Base-by-base conservation (phyloP, 495 filamentous ascomycete species). In the Bacidia gigantensis region DNA sequence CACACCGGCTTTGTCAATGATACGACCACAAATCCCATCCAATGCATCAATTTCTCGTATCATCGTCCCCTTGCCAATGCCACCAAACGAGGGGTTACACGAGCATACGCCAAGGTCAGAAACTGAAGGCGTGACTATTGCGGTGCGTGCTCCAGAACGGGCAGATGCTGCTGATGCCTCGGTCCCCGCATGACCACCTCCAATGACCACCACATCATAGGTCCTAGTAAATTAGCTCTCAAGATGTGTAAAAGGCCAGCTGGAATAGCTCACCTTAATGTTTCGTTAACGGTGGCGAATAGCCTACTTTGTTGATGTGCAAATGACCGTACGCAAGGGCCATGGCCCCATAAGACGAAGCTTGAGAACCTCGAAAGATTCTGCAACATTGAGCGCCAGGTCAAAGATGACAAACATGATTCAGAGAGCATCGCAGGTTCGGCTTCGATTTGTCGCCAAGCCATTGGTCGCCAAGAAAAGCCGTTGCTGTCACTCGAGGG, bases 11-110 rank as follows among this genome's bases (percentile, higher is more conserved):
- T 90, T 94, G 65, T 98, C 92, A 39, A 95, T 84, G 24, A 95
- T 86, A 10, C 87, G 76, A 1, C 88, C 90, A 0, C 84, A 83
- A 10, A 98, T 75, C 1, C 92, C 92, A 64, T 98, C 92, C 58
- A 98, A 76, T 0, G 92, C 93, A 69, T 98, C 92, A 25, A 98
- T 81, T 65, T 98, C 92, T 2, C 90, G 82, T 29, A 98, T 71
- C 75, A 98, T 97, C 14, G 85, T 96, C 10, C 92, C 92, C 66
- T 98, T 98, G n/a, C 92, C 92, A 58, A 98, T 98, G 26, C 92
- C 92, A 44, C 92, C 92, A 64, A 98, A 94, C 52, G 85, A 92
- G 24, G 92, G 92, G 66, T 98, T 98, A 72, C 92, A 98, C 48
- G 90, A 96, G 68, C 93, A 97, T 20, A 90, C 84, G 32, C 92